phyloP scores from a whole-genome alignment of 805 yeast genomes.

The Nakazawaea ernobii region DNA sequence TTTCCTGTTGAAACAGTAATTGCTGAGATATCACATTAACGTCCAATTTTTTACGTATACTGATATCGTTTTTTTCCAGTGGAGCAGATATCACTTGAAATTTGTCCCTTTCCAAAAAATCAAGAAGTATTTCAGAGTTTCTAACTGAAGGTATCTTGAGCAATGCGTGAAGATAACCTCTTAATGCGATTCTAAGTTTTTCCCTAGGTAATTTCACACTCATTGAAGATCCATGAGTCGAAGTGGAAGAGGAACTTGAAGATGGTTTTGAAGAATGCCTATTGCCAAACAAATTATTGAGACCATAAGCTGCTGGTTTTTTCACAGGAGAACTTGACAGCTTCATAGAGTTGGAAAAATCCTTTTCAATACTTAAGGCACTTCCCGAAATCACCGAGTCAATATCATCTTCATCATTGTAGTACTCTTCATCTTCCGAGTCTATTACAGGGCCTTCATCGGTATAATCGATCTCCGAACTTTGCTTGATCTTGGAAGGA shows the following conservation, averaged over 20 bases:
- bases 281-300: neutral
- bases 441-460: constrained; percentile 8
- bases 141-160: constrained; percentile 50
- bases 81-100: constrained; percentile 30
- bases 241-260: neutral
- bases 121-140: constrained; percentile 41
- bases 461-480: constrained; percentile 14
- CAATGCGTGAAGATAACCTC: constrained; percentile 63
- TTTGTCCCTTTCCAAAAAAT: constrained; percentile 43
- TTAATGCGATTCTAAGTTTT: constrained; percentile 65
- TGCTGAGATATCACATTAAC: constrained; percentile 51
- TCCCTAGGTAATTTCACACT: constrained; percentile 52
- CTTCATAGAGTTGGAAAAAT: constrained; percentile 4
- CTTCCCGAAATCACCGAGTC: constrained; percentile 3
- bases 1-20: constrained; percentile 62
- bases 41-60: constrained; percentile 57
- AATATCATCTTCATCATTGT: constrained; percentile 6
- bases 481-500: constrained; percentile 25
- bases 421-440: constrained; percentile 12
- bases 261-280: neutral
- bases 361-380: constrained; percentile 6
- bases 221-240: constrained; percentile 1
- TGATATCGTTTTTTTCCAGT: constrained; percentile 48
- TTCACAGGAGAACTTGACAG: neutral
- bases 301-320: neutral